Conservation (phyloP, 805 yeast genomes). For the Peterozyma xylosa region DNA sequence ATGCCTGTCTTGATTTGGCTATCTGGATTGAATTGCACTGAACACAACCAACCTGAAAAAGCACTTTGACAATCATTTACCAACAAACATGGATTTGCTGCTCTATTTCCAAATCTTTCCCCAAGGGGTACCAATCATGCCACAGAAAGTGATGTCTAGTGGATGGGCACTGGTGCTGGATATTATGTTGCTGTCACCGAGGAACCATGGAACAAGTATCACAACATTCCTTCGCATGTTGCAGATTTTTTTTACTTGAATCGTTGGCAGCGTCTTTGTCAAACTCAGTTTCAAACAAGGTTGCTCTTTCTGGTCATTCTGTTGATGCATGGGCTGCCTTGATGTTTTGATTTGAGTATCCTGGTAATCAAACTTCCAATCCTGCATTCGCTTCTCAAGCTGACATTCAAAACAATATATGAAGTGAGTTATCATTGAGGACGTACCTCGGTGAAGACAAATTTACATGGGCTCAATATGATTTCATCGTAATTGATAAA, state of each 20-base stretch:
- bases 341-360: constrained; percentile 51
- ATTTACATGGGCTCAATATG: constrained; percentile 65
- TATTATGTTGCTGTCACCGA: constrained; percentile 83
- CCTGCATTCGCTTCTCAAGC: constrained; percentile 88
- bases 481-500: constrained; percentile 76
- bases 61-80: constrained; percentile 82
- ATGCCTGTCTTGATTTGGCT: constrained; percentile 75
- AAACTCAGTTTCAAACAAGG: constrained; percentile 54
- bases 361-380: constrained; percentile 68
- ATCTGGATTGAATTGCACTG: constrained; percentile 90
- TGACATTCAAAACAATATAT: constrained; percentile 68
- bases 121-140: constrained; percentile 77
- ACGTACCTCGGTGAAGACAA: constrained; percentile 65
- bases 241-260: constrained; percentile 72
- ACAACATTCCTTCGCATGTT: constrained; percentile 82
- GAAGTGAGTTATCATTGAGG: constrained; percentile 84
- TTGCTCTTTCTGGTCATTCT: constrained; percentile 90
- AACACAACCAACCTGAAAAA: constrained; percentile 89
- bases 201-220: constrained; percentile 64
- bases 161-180: constrained; percentile 93
- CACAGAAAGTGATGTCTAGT: constrained; percentile 75
- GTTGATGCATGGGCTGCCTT: constrained; percentile 98
- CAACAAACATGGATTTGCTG: constrained; percentile 72
- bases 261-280: constrained; percentile 33
- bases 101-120: constrained; percentile 94